Base-by-base conservation (phyloP, 108 stramenopile genomes). In the Ochromonas danica region DNA sequence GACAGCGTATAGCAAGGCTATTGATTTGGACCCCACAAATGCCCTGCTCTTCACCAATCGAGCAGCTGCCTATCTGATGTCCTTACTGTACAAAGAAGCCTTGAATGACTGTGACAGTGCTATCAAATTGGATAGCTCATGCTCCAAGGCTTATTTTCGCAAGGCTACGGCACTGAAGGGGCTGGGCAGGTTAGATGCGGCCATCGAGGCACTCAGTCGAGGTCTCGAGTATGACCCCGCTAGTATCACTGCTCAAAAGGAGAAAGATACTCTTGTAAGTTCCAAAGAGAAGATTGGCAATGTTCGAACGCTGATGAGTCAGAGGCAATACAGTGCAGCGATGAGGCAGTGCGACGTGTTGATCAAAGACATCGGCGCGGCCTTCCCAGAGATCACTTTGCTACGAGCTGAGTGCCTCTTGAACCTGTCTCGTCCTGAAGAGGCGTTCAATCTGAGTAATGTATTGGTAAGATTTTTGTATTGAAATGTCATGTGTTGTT, bases 1-100 rank as follows among this genome's bases (percentile, higher is more conserved):
- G 25, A 33, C 3, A 36, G 43, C 45, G 25, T 75, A 75, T 33
- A 75, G 14, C 30, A 75, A 75, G 40, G 36, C 72, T 42, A 75
- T 75, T 25, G 40, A 17, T 36, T 17, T 75, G 28, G 40, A 75
- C 10, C 43, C 43, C 10, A 14, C 43, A 27, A 36, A 27, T 33
- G 31, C 72, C 6, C 31, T 60, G 10, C 31, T 42, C 14, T 75
- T 33, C 10, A 75, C 72, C 17, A 75, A 75, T 36, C 72, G 72
- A 41, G 72, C 72, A 33, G 72, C 72, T 6, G 72, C 72, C 3
- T 60, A 75, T 75, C 25, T 75, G 28, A 75, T 75, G 72, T 28
- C 31, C 3, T 36, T 35, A 35, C 63, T 14, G 63, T 67, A 35
- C 31, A 67, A 67, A 36, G 63, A 67, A 67, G 63, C 35, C 63